Percentiles rank a stretch among this genome's conserved stretches.
phyloP scores from a whole-genome alignment of 495 filamentous ascomycete species.

The Aspergillus homomorphus region DNA sequence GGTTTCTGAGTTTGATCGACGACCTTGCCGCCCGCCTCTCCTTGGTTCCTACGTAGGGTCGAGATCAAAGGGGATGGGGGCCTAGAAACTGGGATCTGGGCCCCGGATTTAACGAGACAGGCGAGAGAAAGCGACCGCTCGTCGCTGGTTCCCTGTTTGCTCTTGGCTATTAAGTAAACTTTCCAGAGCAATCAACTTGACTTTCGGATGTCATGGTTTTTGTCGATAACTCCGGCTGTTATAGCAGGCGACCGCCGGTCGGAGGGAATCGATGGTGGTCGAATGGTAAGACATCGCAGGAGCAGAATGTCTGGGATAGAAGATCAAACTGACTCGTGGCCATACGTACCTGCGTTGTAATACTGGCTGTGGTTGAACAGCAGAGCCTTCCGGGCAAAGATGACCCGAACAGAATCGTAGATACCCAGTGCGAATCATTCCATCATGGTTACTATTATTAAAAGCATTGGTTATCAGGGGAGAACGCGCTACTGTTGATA shows the following conservation, averaged over 20 bases:
- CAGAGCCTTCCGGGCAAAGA: not conserved
- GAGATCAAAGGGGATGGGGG: not conserved
- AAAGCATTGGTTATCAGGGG: not conserved
- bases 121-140: not conserved
- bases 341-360: not conserved
- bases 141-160: not conserved
- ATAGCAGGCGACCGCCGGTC: not conserved
- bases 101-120: constrained; percentile 10
- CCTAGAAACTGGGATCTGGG: not conserved
- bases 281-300: not conserved
- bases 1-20: constrained; percentile 11
- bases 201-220: not conserved
- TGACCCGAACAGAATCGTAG: not conserved
- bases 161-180: not conserved
- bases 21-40: constrained; percentile 10
- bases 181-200: not conserved
- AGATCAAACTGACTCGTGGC: not conserved
- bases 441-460: constrained; percentile 4
- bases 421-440: not conserved
- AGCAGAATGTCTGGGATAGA: not conserved
- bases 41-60: not conserved
- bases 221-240: not conserved
- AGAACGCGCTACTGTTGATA: constrained; percentile 5
- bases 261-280: not conserved
- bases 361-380: not conserved